These are phyloP conservation scores for Streptanthus diversifolius DNA, from an alignment of 345 rosid genomes.

Conservation along the genomic window DNA sequence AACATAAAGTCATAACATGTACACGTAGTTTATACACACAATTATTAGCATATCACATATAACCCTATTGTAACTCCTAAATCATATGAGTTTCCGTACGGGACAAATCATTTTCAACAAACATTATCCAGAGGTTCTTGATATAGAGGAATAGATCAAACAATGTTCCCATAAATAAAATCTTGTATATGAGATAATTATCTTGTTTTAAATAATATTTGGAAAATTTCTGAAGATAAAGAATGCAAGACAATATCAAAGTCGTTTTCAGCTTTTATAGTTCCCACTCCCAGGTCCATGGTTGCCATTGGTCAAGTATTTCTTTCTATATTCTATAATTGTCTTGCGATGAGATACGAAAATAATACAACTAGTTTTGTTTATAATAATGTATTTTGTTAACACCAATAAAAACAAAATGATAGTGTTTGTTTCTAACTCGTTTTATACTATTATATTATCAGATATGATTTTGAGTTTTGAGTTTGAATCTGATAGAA, in stretches of 20 bases:
- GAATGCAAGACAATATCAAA: constrained; percentile 21
- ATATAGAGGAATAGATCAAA: neutral
- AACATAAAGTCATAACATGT: neutral
- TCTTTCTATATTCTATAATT: constrained; percentile 10
- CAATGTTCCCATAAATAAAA: too few relatives aligned
- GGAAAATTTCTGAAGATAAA: neutral
- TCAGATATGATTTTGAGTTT: neutral
- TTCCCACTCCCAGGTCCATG: constrained; percentile 35
- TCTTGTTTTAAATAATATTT: neutral
- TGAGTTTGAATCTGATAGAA: neutral
- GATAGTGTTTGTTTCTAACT: neutral
- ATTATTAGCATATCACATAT: neutral
- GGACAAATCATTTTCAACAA: neutral
- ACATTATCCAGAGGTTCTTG: neutral
- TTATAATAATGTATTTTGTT: neutral
- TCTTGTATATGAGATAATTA: neutral
- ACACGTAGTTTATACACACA: neutral
- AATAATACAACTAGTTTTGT: constrained; percentile 6
- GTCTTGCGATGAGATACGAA: constrained; percentile 4
- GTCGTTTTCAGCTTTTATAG: constrained; percentile 32
- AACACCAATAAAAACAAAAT: neutral
- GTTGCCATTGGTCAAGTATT: constrained; percentile 11
- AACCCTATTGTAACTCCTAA: neutral
- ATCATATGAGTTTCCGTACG: neutral
- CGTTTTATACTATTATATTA: neutral